These are phyloP conservation scores for Diplodia corticola DNA, from an alignment of 2,329 filamentous ascomycete species.

Conservation along the genomic window DNA sequence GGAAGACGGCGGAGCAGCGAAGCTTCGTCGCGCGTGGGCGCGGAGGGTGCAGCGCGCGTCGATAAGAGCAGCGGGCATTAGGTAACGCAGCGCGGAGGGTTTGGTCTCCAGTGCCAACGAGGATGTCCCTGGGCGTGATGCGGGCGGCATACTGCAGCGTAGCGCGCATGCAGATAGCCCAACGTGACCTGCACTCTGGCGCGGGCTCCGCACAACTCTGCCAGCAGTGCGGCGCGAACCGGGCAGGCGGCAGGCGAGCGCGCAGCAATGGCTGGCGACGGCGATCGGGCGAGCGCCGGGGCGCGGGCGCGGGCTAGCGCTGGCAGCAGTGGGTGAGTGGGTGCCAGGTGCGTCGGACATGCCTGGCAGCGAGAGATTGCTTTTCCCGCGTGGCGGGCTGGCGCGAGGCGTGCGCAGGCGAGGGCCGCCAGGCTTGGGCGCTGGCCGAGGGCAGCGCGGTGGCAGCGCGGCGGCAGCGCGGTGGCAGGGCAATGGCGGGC, in stretches of 20 bases:
- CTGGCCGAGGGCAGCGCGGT: neutral
- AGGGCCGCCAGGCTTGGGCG: neutral
- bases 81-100: conserved; percentile 12
- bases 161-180: conserved; percentile 14
- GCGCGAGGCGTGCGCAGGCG: conserved; percentile 6
- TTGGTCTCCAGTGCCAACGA: conserved; percentile 1
- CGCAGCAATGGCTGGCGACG: neutral
- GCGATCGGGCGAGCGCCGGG: neutral
- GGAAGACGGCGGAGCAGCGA: conserved; percentile 11
- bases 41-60: neutral
- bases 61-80: conserved; percentile 17
- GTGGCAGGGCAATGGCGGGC: conserved; percentile 6
- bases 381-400: conserved; percentile 18
- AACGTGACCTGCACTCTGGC: conserved; percentile 17
- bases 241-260: neutral
- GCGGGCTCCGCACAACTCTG: conserved; percentile 5
- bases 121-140: conserved; percentile 11
- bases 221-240: conserved; percentile 1
- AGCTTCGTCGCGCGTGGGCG: neutral
- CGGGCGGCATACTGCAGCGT: conserved; percentile 9
- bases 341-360: neutral
- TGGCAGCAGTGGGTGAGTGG: neutral
- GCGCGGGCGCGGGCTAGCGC: neutral
- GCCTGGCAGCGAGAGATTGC: conserved; percentile 2
- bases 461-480: too few relatives aligned